phyloP scores from a whole-genome alignment of 345 rosid genomes.

The Eucalyptus cladocalyx region DNA sequence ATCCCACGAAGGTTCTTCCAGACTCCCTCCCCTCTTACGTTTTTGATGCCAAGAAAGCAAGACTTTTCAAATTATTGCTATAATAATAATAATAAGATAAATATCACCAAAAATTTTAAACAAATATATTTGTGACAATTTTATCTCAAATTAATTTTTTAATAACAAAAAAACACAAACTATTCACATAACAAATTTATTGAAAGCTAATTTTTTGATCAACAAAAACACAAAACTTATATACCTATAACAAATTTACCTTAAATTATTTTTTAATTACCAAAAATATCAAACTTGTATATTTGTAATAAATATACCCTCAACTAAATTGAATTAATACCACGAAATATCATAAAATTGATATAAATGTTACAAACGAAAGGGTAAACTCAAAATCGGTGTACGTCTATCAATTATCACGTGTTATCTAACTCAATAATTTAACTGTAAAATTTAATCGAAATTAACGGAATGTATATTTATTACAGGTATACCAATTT shows the following conservation, averaged over 20 bases:
- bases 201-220: too few relatives aligned
- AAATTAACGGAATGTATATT: accelerated
- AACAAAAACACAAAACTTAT: accelerated
- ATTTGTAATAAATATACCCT: too few relatives aligned
- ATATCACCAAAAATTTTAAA: too few relatives aligned
- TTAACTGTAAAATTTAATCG: accelerated
- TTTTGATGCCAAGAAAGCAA: not conserved
- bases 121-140: accelerated
- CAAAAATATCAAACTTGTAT: accelerated
- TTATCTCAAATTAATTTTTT: too few relatives aligned
- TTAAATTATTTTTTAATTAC: accelerated
- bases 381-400: too few relatives aligned
- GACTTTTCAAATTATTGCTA: not conserved
- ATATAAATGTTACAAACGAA: too few relatives aligned
- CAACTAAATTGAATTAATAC: too few relatives aligned
- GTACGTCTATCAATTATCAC: accelerated
- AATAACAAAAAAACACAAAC: accelerated
- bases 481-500: accelerated
- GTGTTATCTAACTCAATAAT: too few relatives aligned
- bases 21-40: not conserved
- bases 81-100: not conserved
- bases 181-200: too few relatives aligned
- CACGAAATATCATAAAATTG: too few relatives aligned
- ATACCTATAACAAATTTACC: accelerated
- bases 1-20: not conserved